phyloP scores from a whole-genome alignment of 768 basidiomycete genomes.

The Mycena leptocephala region DNA sequence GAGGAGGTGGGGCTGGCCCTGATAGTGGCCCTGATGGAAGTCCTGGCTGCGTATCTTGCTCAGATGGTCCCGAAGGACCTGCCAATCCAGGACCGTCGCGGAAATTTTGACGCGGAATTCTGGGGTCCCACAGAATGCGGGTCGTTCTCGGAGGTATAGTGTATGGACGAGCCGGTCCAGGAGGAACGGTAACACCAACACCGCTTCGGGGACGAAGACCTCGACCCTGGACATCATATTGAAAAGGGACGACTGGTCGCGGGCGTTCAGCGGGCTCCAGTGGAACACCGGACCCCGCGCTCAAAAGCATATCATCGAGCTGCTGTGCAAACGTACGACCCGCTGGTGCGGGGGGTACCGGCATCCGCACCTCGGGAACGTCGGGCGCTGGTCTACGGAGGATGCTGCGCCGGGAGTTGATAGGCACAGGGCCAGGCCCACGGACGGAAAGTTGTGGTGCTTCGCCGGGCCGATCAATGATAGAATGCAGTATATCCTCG shows the following conservation, averaged over 20 bases:
- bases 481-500: too few relatives aligned
- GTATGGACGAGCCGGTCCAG: too few relatives aligned
- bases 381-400: background rate
- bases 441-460: slow-evolving; percentile 43
- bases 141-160: too few relatives aligned
- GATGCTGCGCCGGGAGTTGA: slow-evolving; percentile 8
- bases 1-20: background rate
- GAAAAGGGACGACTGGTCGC: slow-evolving; percentile 69
- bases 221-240: slow-evolving; percentile 54
- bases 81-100: too few relatives aligned
- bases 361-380: too few relatives aligned
- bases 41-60: too few relatives aligned
- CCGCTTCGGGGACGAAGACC: too few relatives aligned
- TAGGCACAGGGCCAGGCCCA: slow-evolving; percentile 11
- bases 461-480: slow-evolving; percentile 47
- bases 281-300: slow-evolving; percentile 55
- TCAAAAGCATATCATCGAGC: slow-evolving; percentile 71
- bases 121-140: too few relatives aligned
- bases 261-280: slow-evolving; percentile 61
- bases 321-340: slow-evolving; percentile 73
- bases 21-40: background rate
- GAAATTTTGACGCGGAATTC: too few relatives aligned
- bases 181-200: too few relatives aligned
- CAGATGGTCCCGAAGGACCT: too few relatives aligned
- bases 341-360: slow-evolving; percentile 63